Evolutionary conservation across 192 early-diverging fungal genomes (phyloP), one percentile per base, ranked within the genome.

Genomic region (Coemansia sp.): DNA sequence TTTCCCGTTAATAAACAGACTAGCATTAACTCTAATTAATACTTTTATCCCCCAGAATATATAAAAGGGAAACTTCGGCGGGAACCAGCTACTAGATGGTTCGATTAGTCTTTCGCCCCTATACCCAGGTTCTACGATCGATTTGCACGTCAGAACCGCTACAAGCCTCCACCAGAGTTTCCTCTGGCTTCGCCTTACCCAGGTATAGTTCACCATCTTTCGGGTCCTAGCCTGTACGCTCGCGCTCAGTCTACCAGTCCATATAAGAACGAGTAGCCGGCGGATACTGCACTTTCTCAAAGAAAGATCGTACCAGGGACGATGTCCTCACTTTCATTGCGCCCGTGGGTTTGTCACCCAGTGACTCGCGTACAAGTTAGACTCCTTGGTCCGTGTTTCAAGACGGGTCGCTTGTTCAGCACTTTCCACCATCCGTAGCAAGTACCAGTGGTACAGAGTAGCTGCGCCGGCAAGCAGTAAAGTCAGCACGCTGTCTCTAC

Each of bases 1-100:
- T n/a, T n/a, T n/a, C n/a, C n/a, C n/a, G n/a, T n/a, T n/a, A n/a
- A n/a, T n/a, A n/a, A n/a, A n/a, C n/a, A n/a, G n/a, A n/a, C n/a
- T n/a, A n/a, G n/a, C n/a, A n/a, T n/a, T n/a, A n/a, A n/a, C n/a
- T n/a, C n/a, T n/a, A n/a, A n/a, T n/a, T n/a, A n/a, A n/a, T n/a
- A n/a, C n/a, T n/a, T n/a, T n/a, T n/a, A n/a, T n/a, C n/a, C n/a
- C n/a, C n/a, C n/a, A n/a, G n/a, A n/a, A n/a, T n/a, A n/a, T n/a
- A n/a, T n/a, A n/a, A n/a, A n/a, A 89, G 86, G 85, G 85, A 89
- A 90, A 89, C 86, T 89, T 90, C 85, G 85, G 88, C 87, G 84
- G 88, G 86, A 88, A 89, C 86, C 88, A 89, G 86, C 86, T 89
- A 88, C 85, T 89, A 88, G 88, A 87, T 88, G 87, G 88, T 87